These are phyloP conservation scores for Dryadomyces quercus-mongolicae DNA, from an alignment of 2,329 filamentous ascomycete genomes.

Conservation along the genomic window DNA sequence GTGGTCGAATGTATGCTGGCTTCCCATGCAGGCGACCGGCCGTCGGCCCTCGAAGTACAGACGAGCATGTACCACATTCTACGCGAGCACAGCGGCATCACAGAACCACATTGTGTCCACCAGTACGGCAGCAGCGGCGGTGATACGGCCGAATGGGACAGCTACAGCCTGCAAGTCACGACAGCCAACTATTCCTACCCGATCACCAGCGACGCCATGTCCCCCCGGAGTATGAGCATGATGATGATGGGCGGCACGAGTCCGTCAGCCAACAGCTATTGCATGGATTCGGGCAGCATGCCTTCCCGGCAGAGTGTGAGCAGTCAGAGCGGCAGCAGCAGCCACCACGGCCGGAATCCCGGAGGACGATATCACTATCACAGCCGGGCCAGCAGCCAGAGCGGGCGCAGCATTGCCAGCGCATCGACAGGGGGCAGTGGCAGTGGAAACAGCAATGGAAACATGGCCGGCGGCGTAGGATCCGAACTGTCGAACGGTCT, in stretches of 20 bases:
- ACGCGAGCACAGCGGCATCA: slow-evolving; percentile 31
- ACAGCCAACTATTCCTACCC: neutral
- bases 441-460: neutral
- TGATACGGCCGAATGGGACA: slow-evolving; percentile 10
- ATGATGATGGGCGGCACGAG: neutral
- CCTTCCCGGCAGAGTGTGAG: neutral
- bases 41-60: slow-evolving; percentile 38
- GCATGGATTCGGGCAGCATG: slow-evolving; percentile 5
- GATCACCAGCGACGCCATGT: neutral
- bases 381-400: slow-evolving; percentile 13
- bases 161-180: slow-evolving; percentile 14
- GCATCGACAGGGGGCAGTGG: slow-evolving; percentile 7
- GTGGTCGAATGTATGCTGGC: slow-evolving; percentile 44
- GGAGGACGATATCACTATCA: slow-evolving; percentile 14
- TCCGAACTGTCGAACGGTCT: slow-evolving; percentile 12
- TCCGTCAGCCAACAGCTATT: slow-evolving; percentile 6
- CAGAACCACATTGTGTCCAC: slow-evolving; percentile 42
- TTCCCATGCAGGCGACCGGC: slow-evolving; percentile 37
- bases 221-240: neutral
- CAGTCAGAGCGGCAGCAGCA: neutral
- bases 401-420: neutral
- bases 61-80: slow-evolving; percentile 40
- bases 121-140: slow-evolving; percentile 22
- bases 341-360: neutral
- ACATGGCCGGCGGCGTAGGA: neutral